Evolutionary conservation across 106 monocot genomes (phyloP), one percentile per base, ranked within the genome.

Genomic region (Platanthera zijinensis): DNA sequence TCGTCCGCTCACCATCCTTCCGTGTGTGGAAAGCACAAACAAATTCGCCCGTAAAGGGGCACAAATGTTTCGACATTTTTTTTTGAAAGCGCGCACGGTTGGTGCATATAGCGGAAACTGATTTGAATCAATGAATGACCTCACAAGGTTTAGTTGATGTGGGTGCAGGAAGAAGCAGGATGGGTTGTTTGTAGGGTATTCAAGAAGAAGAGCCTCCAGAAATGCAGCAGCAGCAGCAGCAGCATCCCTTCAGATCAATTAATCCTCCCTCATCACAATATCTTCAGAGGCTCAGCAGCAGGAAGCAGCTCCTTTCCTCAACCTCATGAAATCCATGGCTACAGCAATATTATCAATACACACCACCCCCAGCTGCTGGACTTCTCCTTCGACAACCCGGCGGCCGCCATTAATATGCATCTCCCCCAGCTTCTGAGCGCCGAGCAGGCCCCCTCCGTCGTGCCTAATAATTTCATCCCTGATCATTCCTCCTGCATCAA

Each of bases 351-450:
- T 32, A 32, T 32, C 2, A 32, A 0, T 2, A 0, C 25, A 0
- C 66, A 66, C 30, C 66, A 28, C 3, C 21, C 32, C n/a, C 57
- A 18, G 15, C 19, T 18, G 59, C n/a, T 59, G 18, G 32, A 59
- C 59, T 66, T 66, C 30, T 28, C 22, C 66, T 66, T 66, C 4
- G 6, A 4, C 59, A 15, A 7, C 25, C 32, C n/a, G n/a, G n/a
- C 32, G 32, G 32, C 32, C 32, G 32, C 32, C 32, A 32, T 32
- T 32, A 32, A 32, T 32, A 90, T 93, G 88, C 93, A 93, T 71
- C 93, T 93, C 76, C 93, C 78, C 14, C 92, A 85, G 79, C 83
- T 89, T 3, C 81, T 89, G 10, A 89, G 83, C 85, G 51, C 80
- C 8, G 89, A 89, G 22, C 66, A 66, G 11, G 32, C 32, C 32